Evolutionary conservation across 2,329 filamentous ascomycete species (phyloP), one percentile per base, ranked within the genome.

Genomic region (Colletotrichum caudatum): DNA sequence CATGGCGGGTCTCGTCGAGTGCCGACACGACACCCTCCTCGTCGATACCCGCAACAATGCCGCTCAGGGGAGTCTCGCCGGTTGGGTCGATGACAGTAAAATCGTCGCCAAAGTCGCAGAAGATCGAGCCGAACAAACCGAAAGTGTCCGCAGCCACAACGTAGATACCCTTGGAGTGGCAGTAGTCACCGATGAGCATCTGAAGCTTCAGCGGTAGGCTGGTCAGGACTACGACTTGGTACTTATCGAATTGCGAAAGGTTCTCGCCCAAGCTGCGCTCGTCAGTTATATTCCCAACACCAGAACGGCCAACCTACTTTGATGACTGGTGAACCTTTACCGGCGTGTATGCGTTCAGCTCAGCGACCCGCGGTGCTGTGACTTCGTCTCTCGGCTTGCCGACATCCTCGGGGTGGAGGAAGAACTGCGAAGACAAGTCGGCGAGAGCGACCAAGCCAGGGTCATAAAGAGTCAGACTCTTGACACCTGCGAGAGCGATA

Each of bases 361-460:
- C 96, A 53, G 94, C 93, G 37, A 99, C 93, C 63, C 94, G 91
- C 11, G 96, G 95, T 1, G 92, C 94, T 1, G 95, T 97, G 66
- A 94, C 93, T 76, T 91, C 87, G 75, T 95, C 96, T 79, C 96
- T 91, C 5, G 94, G 93, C 85, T 97, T 97, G 78, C 96, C 96
- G 65, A 98, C 92, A 80, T 99, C 96, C 77, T 92, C 90, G 23
- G 91, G 88, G 69, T 90, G 94, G 29, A 99, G 90, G 88, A 99
- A 99, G 88, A 99, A 99, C 82, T 99, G 96, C 54, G 96, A 93
- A 51, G 96, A 98, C 44, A 99, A 90, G 80, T 99, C 96, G 77
- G 94, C 88, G 76, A 98, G 92, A 76, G 91, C 88, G 65, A 93
- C 92, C 53, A 94, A 94, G 59, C 91, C 90, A 58, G 96, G 95